A percentile compares a stretch with the other conserved stretches of the same genome.
Conservation (phyloP, 176 grass and related monocot genomes). For the Triticum timopheevii region DNA sequence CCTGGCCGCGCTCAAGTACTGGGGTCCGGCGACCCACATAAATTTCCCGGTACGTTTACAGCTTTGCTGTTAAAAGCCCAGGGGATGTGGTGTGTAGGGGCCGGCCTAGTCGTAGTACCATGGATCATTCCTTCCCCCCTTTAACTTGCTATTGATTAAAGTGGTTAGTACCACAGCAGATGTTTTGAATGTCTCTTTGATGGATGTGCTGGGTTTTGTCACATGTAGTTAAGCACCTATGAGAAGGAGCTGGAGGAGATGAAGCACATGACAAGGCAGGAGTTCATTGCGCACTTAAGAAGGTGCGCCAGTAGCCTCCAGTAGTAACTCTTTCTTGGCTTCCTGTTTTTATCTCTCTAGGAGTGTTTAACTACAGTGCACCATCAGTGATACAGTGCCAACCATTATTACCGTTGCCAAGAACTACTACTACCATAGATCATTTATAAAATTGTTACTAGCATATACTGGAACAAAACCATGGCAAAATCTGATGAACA, state of each 20-base stretch:
- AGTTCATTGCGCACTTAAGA: conserved; percentile 85
- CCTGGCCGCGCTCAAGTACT: conserved; percentile 92
- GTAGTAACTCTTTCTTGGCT: neutral
- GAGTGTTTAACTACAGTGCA: neutral
- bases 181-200: neutral
- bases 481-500: neutral
- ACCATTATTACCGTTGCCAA: neutral
- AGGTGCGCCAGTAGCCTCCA: conserved; percentile 38
- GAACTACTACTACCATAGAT: no score
- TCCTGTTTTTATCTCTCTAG: neutral
- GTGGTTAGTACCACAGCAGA: neutral
- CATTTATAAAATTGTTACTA: no score
- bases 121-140: neutral
- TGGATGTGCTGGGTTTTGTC: neutral
- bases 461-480: neutral
- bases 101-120: neutral
- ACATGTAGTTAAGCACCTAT: conserved; percentile 57
- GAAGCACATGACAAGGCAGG: conserved; percentile 87
- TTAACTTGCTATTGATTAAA: neutral
- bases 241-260: conserved; percentile 87
- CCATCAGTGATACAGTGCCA: neutral
- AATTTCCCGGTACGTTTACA: conserved; percentile 72
- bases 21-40: conserved; percentile 81
- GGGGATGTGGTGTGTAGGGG: conserved; percentile 9
- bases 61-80: neutral